Conservation (phyloP, 768 basidiomycete genomes). For the Lyophyllum decastes region DNA sequence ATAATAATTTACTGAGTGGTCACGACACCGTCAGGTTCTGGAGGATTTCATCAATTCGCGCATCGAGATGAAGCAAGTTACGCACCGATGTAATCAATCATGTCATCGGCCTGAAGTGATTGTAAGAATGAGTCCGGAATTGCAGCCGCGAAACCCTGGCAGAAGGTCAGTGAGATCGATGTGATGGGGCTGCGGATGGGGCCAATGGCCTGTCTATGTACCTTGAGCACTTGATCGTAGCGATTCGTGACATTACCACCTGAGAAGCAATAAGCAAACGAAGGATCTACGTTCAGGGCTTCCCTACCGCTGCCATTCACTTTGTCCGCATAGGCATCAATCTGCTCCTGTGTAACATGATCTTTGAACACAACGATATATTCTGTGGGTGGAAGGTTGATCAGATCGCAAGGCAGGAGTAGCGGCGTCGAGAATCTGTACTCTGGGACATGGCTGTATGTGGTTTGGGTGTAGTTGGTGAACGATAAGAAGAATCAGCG, state of each 20-base stretch:
- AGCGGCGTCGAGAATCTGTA: neutral
- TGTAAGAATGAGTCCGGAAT: conserved; percentile 32
- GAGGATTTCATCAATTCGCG: neutral
- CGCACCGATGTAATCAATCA: conserved; percentile 52
- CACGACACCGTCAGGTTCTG: conserved; percentile 46
- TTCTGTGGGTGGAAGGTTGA: conserved; percentile 27
- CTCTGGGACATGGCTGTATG: conserved; percentile 8
- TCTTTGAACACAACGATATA: conserved; percentile 62
- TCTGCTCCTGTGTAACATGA: conserved; percentile 35
- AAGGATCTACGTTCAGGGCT: neutral
- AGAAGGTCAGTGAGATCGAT: neutral
- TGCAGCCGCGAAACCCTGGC: conserved; percentile 30
- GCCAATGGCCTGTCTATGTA: conserved; percentile 10
- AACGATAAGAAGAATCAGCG: conserved; percentile 12
- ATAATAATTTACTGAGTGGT: conserved; percentile 18
- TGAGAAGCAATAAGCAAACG: conserved; percentile 7
- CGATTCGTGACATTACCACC: conserved; percentile 46
- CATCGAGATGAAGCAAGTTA: neutral
- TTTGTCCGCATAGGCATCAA: conserved; percentile 40
- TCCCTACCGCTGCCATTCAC: conserved; percentile 38
- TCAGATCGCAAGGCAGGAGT: neutral
- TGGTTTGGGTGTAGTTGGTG: neutral
- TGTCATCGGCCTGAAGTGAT: conserved; percentile 25
- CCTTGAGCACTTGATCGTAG: conserved; percentile 42
- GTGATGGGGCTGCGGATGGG: neutral